A percentile compares a stretch with the other conserved stretches of the same genome.
These are phyloP conservation scores for Ogataea corticis DNA, from an alignment of 805 yeast species.

Conservation along the genomic window DNA sequence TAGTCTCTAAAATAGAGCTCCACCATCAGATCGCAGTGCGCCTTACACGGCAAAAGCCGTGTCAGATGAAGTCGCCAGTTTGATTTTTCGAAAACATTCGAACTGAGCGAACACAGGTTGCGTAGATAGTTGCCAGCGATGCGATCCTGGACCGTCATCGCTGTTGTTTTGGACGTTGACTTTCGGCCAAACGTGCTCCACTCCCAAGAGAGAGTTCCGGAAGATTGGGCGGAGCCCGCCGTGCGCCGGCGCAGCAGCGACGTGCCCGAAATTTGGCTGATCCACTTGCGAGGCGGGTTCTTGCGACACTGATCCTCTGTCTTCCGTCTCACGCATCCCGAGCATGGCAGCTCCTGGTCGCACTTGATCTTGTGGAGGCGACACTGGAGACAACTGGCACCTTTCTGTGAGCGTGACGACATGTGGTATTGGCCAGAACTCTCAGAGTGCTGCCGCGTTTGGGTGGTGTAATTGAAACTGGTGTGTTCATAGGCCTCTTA, in stretches of 20 bases:
- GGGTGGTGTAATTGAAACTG: too few species aligned
- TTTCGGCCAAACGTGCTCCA: conserved; percentile 3
- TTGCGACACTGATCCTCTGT: conserved; percentile 33
- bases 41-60: conserved; percentile 11
- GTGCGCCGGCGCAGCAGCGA: not conserved
- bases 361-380: conserved; percentile 15
- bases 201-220: conserved; percentile 5
- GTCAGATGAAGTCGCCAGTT: conserved; percentile 12
- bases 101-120: not conserved
- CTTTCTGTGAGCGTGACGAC: conserved; percentile 2
- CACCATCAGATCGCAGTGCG: conserved; percentile 13
- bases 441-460: too few species aligned
- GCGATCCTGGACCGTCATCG: not conserved
- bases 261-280: conserved; percentile 5
- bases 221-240: too few species aligned
- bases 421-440: too few species aligned
- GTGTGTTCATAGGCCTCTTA: too few species aligned
- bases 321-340: conserved; percentile 11
- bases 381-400: conserved; percentile 12
- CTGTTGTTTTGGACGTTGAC: too few species aligned
- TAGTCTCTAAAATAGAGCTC: conserved; percentile 9
- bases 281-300: conserved; percentile 18
- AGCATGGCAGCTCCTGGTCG: conserved; percentile 15
- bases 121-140: conserved; percentile 1
- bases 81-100: not conserved